Conservation (phyloP, 768 basidiomycete genomes). For the Podaxis rugospora region DNA sequence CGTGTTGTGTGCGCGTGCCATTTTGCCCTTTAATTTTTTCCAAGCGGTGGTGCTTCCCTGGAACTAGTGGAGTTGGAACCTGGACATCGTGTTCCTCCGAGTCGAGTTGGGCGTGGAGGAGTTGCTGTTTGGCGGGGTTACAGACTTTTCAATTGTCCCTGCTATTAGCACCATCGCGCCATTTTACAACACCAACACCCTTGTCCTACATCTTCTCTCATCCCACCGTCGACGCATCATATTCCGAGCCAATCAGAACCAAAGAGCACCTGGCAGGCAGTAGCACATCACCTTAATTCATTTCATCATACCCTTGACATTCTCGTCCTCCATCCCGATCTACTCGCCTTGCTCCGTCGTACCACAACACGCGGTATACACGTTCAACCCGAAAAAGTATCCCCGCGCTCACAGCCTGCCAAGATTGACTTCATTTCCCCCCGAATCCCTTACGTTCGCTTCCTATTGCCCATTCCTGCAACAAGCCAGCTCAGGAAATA, state of each 20-base stretch:
- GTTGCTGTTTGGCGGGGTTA: background rate
- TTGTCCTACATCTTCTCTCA: background rate
- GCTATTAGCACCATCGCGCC: background rate
- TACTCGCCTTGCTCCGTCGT: background rate
- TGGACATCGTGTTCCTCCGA: background rate
- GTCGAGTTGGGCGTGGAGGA: background rate
- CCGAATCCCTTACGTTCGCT: background rate
- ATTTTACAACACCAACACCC: slow-evolving; percentile 1
- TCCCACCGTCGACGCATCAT: background rate
- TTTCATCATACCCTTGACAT: slow-evolving; percentile 1
- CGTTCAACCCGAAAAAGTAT: slow-evolving; percentile 1
- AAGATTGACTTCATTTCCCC: background rate
- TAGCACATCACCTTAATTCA: background rate
- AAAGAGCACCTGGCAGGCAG: background rate
- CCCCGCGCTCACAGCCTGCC: background rate
- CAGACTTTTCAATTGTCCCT: background rate
- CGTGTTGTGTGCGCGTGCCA: background rate
- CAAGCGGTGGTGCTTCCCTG: background rate
- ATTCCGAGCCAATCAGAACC: background rate
- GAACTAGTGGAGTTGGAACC: background rate
- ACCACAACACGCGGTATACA: slow-evolving; percentile 5
- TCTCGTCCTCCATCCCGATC: slow-evolving; percentile 10
- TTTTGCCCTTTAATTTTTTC: background rate
- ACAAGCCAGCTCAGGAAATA: slow-evolving; percentile 5
- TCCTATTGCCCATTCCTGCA: slow-evolving; percentile 1